phyloP scores from a whole-genome alignment of 2,329 filamentous ascomycete species.

The Cordyceps fumosorosea region DNA sequence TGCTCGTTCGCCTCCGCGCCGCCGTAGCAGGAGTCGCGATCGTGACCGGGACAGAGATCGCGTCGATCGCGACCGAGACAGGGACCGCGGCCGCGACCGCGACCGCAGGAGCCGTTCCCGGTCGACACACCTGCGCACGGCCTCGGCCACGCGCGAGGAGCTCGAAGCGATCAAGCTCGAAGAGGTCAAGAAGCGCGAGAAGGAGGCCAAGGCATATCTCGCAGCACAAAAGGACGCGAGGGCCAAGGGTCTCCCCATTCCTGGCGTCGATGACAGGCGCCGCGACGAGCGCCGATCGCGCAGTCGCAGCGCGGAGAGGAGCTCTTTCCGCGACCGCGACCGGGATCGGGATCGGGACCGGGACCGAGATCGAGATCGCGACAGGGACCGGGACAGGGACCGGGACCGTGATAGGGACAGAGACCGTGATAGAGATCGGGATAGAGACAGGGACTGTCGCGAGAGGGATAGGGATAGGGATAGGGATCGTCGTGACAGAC shows the following conservation, averaged over 20 bases:
- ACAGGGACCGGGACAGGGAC: conserved; percentile 24
- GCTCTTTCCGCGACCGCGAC: conserved; percentile 26
- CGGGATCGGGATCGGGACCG: conserved; percentile 23
- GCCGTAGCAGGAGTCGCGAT: conserved; percentile 23
- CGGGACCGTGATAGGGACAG: conserved; percentile 26
- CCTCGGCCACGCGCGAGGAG: conserved; percentile 35
- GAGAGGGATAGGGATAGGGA: conserved; percentile 23
- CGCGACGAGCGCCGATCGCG: conserved; percentile 34
- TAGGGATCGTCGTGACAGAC: conserved; percentile 17
- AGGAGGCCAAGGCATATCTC: conserved; percentile 52
- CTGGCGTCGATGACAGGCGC: conserved; percentile 48
- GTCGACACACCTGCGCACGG: conserved; percentile 28
- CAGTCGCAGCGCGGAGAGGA: conserved; percentile 23
- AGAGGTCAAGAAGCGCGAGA: conserved; percentile 24
- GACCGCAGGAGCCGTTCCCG: conserved; percentile 40
- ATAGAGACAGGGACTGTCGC: conserved; percentile 20
- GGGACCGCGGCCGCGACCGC: conserved; percentile 19
- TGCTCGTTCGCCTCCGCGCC: conserved; percentile 16
- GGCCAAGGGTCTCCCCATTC: conserved; percentile 51
- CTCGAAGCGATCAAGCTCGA: conserved; percentile 30
- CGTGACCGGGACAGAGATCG: conserved; percentile 12
- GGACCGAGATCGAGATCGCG: conserved; percentile 20
- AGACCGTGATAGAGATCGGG: conserved; percentile 24
- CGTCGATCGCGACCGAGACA: conserved; percentile 9
- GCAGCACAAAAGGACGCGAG: conserved; percentile 55